A percentile compares a stretch with the other conserved stretches of the same genome.
Conservation (phyloP, 805 yeast species). For the Maudiozyma pseudohumilis region DNA sequence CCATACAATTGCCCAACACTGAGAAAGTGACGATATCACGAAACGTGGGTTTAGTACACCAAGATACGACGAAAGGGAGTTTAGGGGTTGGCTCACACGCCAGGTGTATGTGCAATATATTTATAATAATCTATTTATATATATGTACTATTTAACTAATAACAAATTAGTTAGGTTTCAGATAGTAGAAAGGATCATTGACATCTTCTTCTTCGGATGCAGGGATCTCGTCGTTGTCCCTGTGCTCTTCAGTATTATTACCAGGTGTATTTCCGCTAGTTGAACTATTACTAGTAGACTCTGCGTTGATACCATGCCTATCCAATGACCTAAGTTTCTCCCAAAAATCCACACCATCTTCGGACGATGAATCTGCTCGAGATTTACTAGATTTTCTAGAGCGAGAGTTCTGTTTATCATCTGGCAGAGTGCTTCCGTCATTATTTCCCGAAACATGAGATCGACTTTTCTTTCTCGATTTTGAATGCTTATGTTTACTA, state of each 20-base stretch:
- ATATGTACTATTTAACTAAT: background rate
- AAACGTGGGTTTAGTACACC: too few relatives aligned
- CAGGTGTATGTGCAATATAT: too few relatives aligned
- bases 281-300: background rate
- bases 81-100: too few relatives aligned
- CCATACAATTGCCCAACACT: too few relatives aligned
- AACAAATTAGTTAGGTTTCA: conserved; percentile 4
- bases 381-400: background rate
- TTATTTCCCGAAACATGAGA: background rate
- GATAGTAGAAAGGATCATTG: conserved; percentile 5
- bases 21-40: too few relatives aligned
- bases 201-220: background rate
- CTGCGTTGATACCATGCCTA: conserved; percentile 15
- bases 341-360: conserved; percentile 63
- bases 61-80: too few relatives aligned
- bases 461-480: conserved; percentile 4
- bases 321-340: conserved; percentile 55
- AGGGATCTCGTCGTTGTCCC: background rate
- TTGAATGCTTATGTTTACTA: conserved; percentile 1
- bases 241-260: conserved; percentile 1
- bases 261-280: background rate
- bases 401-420: background rate
- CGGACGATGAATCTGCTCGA: conserved; percentile 23
- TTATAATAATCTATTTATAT: conserved; percentile 1
- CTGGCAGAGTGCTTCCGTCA: background rate